These are phyloP conservation scores for Serendipita vermifera DNA, from an alignment of 768 basidiomycete genomes.

Conservation along the genomic window DNA sequence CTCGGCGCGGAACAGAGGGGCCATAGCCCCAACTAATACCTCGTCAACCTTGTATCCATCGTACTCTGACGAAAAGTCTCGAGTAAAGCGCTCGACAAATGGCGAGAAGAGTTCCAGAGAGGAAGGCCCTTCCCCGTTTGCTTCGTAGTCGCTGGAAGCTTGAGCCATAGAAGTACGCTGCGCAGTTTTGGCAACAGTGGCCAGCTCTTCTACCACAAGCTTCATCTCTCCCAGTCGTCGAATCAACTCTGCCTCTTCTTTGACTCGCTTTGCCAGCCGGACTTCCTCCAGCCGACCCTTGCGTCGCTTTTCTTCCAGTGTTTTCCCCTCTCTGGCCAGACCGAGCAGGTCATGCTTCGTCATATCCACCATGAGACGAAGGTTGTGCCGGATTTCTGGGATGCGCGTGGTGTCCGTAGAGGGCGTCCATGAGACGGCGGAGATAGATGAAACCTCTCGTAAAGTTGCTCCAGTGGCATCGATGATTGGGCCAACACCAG, in stretches of 20 bases:
- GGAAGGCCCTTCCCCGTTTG: constrained; percentile 15
- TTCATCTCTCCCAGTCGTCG: constrained; percentile 65
- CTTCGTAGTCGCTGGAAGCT: constrained; percentile 42
- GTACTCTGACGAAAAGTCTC: constrained; percentile 60
- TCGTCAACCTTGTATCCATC: constrained; percentile 74
- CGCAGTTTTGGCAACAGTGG: constrained; percentile 30
- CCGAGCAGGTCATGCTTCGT: constrained; percentile 78
- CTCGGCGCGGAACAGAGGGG: constrained; percentile 65
- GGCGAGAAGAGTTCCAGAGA: constrained; percentile 63
- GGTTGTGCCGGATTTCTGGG: constrained; percentile 94
- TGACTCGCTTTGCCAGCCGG: constrained; percentile 52
- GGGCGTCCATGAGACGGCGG: constrained; percentile 72
- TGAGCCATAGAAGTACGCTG: constrained; percentile 37
- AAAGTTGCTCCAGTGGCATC: constrained; percentile 92
- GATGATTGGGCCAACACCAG: constrained; percentile 74
- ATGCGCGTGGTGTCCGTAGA: constrained; percentile 77
- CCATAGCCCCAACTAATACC: constrained; percentile 82
- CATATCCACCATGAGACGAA: constrained; percentile 71
- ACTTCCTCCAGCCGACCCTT: constrained; percentile 58
- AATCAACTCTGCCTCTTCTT: constrained; percentile 69
- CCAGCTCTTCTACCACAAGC: constrained; percentile 60
- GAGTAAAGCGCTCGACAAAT: constrained; percentile 56
- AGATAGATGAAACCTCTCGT: constrained; percentile 75
- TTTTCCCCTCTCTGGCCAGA: constrained; percentile 79
- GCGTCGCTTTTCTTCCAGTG: constrained; percentile 64